A percentile compares a stretch with the other conserved stretches of the same genome.
Evolutionary conservation across 768 basidiomycete species (phyloP).

Genomic region (Tricholoma bakamatsutake): DNA sequence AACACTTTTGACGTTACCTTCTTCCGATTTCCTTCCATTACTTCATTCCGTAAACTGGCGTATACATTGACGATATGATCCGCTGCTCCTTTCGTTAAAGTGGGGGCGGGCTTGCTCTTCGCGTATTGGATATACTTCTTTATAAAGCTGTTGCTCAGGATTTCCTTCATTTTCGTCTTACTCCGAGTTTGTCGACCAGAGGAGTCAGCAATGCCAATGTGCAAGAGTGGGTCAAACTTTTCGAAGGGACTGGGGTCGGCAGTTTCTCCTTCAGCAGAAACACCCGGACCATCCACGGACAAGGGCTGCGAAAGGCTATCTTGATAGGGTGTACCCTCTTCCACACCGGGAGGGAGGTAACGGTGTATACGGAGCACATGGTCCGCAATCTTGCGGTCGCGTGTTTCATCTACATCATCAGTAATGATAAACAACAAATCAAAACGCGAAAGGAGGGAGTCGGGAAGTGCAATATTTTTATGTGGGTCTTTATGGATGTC

Average conservation of each 20-base stretch:
- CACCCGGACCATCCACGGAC: slow-evolving; percentile 74
- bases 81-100: slow-evolving; percentile 87
- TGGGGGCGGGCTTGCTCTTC: slow-evolving; percentile 81
- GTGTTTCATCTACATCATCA: slow-evolving; percentile 93
- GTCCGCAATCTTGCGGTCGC: slow-evolving; percentile 93
- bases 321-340: slow-evolving; percentile 88
- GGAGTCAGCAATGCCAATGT: slow-evolving; percentile 64
- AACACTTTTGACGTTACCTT: slow-evolving; percentile 42
- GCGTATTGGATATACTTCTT: slow-evolving; percentile 99
- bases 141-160: slow-evolving; percentile 89
- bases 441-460: slow-evolving; percentile 97
- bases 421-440: slow-evolving; percentile 97
- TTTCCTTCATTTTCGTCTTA: slow-evolving; percentile 67
- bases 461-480: slow-evolving; percentile 96
- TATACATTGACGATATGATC: slow-evolving; percentile 93
- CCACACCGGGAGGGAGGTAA: slow-evolving; percentile 92
- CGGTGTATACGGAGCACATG: slow-evolving; percentile 97
- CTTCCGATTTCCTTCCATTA: slow-evolving; percentile 84
- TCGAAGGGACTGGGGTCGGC: slow-evolving; percentile 82
- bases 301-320: slow-evolving; percentile 88
- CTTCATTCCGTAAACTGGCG: slow-evolving; percentile 86
- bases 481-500: slow-evolving; percentile 99
- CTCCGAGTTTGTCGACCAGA: slow-evolving; percentile 51
- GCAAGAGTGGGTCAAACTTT: slow-evolving; percentile 93
- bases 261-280: slow-evolving; percentile 47